phyloP scores from a whole-genome alignment of 352 stramenopile species.

The Phytophthora citrophthora region DNA sequence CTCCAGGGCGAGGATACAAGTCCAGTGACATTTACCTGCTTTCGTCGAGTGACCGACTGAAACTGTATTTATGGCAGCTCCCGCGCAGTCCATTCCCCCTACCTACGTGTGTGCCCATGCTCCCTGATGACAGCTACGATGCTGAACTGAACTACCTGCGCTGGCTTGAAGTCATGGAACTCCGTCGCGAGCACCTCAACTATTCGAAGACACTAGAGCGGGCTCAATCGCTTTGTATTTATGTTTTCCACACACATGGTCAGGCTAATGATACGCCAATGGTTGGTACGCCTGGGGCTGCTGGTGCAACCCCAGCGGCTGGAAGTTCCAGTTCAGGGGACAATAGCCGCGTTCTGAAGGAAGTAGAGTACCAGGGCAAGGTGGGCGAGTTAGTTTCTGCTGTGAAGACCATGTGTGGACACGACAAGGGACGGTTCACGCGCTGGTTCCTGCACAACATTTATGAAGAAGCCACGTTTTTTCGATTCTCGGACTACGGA shows the following conservation, averaged over 20 bases:
- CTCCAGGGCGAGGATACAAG: conserved; percentile 84
- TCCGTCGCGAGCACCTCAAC: conserved; percentile 74
- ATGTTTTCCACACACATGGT: conserved; percentile 87
- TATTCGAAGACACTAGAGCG: conserved; percentile 85
- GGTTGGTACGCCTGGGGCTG: conserved; percentile 34
- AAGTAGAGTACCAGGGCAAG: conserved; percentile 86
- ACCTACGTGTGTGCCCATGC: conserved; percentile 71
- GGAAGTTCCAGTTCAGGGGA: conserved; percentile 38
- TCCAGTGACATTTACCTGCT: conserved; percentile 77
- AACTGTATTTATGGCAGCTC: conserved; percentile 87
- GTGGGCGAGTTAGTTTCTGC: conserved; percentile 83
- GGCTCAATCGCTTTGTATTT: conserved; percentile 79
- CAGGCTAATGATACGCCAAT: conserved; percentile 55
- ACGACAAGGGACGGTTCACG: conserved; percentile 87
- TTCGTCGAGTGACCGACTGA: conserved; percentile 66
- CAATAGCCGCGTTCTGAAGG: conserved; percentile 63
- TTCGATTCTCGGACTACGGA: conserved; percentile 82
- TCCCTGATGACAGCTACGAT: conserved; percentile 65
- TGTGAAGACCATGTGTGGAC: conserved; percentile 87
- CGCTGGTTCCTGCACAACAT: conserved; percentile 86
- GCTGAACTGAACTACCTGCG: conserved; percentile 67
- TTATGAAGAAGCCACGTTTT: conserved; percentile 84
- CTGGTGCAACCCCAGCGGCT: conserved; percentile 7
- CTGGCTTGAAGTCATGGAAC: conserved; percentile 86
- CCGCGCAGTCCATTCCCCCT: conserved; percentile 73